Conservation (phyloP, 2,329 filamentous ascomycete genomes). For the Dothiorella sarmentorum region DNA sequence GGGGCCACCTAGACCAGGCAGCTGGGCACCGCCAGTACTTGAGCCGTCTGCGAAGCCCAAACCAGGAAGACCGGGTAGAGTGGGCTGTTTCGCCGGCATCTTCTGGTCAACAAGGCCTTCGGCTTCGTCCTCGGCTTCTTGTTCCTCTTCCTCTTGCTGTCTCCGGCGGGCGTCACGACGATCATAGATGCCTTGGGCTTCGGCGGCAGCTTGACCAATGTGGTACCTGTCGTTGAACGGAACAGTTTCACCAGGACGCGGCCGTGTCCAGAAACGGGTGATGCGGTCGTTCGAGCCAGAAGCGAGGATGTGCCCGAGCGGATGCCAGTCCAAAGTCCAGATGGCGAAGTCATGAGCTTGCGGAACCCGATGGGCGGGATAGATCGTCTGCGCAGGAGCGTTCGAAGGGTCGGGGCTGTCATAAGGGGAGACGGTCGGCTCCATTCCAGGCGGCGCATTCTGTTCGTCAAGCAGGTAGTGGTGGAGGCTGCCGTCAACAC, state of each 20-base stretch:
- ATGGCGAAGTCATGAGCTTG: constrained; percentile 93
- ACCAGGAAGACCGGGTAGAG: constrained; percentile 59
- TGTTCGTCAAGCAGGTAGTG: constrained; percentile 97
- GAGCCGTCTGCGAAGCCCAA: constrained; percentile 41
- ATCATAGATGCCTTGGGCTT: constrained; percentile 93
- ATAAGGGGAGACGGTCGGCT: constrained; percentile 74
- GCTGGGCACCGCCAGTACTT: constrained; percentile 39
- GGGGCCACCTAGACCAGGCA: constrained; percentile 48
- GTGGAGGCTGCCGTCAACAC: constrained; percentile 82
- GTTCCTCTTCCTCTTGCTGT: constrained; percentile 87
- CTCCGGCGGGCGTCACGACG: constrained; percentile 73
- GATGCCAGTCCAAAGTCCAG: constrained; percentile 98
- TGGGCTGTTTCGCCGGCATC: constrained; percentile 61
- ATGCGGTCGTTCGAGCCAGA: constrained; percentile 96
- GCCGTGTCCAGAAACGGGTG: constrained; percentile 93
- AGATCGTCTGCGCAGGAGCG: constrained; percentile 83
- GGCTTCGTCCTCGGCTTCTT: constrained; percentile 87
- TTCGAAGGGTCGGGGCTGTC: constrained; percentile 76
- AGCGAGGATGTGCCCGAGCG: constrained; percentile 88
- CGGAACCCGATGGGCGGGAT: constrained; percentile 80
- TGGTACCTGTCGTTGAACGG: constrained; percentile 90
- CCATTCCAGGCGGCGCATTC: constrained; percentile 72
- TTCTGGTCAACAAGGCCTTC: constrained; percentile 91
- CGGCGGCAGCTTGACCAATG: constrained; percentile 87
- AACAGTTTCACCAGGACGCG: constrained; percentile 80